Evolutionary conservation across 257 asterid genomes (phyloP).

Genomic region (Solanum chilense): DNA sequence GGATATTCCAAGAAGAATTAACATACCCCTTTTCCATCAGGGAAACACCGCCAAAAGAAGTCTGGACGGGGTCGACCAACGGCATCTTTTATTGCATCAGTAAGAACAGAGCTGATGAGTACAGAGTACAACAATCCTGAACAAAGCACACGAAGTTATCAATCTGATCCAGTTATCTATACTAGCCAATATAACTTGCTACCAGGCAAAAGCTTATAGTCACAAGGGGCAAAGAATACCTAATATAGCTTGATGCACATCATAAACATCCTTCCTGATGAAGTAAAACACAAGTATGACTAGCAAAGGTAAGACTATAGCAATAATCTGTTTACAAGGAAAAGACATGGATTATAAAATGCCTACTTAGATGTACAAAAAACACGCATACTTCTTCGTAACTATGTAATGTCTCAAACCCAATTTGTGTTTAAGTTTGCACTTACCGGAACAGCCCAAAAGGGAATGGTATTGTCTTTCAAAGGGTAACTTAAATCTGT

Average conservation of each 20-base stretch:
- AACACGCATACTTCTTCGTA: neutral
- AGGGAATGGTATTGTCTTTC: conserved; percentile 70
- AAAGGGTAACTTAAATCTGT: conserved; percentile 80
- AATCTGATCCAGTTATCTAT: neutral
- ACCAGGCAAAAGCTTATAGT: neutral
- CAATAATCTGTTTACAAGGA: conserved; percentile 47
- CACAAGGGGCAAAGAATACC: conserved; percentile 39
- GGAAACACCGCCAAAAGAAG: conserved; percentile 97
- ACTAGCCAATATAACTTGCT: neutral
- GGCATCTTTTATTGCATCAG: conserved; percentile 94
- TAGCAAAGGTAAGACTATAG: conserved; percentile 49
- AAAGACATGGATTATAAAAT: conserved; percentile 7
- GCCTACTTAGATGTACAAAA: neutral
- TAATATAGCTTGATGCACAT: conserved; percentile 74
- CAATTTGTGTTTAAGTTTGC: neutral
- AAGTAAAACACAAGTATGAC: conserved; percentile 60
- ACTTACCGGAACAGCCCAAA: conserved; percentile 92
- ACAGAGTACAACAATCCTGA: conserved; percentile 84
- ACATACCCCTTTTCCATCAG: conserved; percentile 82
- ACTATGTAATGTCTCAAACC: neutral
- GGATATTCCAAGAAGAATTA: neutral
- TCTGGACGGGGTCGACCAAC: conserved; percentile 99
- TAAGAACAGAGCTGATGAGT: conserved; percentile 65
- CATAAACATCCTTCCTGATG: conserved; percentile 61
- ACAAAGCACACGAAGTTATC: neutral